Evolutionary conservation across 352 stramenopile genomes (phyloP).

Genomic region (Phytophthora palmivora): DNA sequence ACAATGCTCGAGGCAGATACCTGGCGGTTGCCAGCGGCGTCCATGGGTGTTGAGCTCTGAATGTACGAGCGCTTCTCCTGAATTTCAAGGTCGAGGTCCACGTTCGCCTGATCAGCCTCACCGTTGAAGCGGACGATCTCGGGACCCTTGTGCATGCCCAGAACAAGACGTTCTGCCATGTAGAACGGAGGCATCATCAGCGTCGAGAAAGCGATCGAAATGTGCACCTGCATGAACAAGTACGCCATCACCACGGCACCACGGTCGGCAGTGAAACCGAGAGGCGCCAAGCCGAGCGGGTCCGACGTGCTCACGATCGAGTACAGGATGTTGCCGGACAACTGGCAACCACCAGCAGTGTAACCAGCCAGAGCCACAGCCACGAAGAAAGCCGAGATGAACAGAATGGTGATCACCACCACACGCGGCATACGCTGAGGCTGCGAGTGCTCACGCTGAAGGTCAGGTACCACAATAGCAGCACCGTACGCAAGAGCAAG

Average conservation of each 20-base stretch:
- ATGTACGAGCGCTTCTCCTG: constrained; percentile 43
- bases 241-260: constrained; percentile 61
- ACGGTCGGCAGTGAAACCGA: constrained; percentile 56
- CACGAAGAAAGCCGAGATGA: constrained; percentile 61
- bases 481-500: constrained; percentile 58
- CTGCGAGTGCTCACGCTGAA: constrained; percentile 60
- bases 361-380: constrained; percentile 47
- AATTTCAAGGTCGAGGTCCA: constrained; percentile 37
- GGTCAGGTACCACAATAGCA: constrained; percentile 58
- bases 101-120: constrained; percentile 26
- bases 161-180: constrained; percentile 62
- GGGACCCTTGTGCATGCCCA: constrained; percentile 65
- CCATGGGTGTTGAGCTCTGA: constrained; percentile 40
- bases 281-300: constrained; percentile 33
- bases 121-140: constrained; percentile 31
- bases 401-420: constrained; percentile 52
- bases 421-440: constrained; percentile 60
- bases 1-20: constrained; percentile 29
- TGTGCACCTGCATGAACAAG: constrained; percentile 60
- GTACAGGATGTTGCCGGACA: constrained; percentile 67
- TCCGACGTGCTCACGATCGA: constrained; percentile 47
- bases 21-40: constrained; percentile 12
- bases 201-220: constrained; percentile 59
- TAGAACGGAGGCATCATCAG: constrained; percentile 63
- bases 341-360: constrained; percentile 56